These are phyloP conservation scores for Paspalum notatum DNA, from an alignment of 176 grass and related monocot genomes.

Conservation along the genomic window DNA sequence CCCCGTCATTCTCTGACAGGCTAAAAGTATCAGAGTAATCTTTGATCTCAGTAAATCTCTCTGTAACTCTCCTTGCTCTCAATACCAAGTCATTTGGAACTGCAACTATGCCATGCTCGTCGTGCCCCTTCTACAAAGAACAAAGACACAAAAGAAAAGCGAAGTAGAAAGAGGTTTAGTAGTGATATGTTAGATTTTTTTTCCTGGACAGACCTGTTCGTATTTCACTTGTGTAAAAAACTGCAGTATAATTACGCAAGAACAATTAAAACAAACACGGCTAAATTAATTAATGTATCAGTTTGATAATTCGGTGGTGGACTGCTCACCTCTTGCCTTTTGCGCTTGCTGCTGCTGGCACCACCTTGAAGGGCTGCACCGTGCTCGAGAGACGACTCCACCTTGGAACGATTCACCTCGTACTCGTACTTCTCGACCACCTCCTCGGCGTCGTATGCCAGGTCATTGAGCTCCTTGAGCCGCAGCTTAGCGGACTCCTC, in stretches of 20 bases:
- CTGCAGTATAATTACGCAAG: neutral
- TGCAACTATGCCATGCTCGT: neutral
- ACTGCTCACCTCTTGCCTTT: neutral
- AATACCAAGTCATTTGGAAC: constrained; percentile 11
- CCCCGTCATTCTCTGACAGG: constrained; percentile 7
- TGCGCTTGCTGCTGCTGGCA: neutral
- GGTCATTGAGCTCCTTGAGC: constrained; percentile 15
- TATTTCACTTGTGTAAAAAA: neutral
- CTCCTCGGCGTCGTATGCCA: constrained; percentile 13
- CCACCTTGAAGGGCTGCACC: neutral
- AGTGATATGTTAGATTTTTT: too few species aligned
- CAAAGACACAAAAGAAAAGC: too few species aligned
- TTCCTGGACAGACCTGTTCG: too few species aligned
- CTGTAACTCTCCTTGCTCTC: constrained; percentile 21
- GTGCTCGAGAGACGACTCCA: neutral
- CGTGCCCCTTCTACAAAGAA: neutral
- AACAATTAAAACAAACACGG: neutral
- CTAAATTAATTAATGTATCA: too few species aligned
- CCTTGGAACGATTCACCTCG: neutral
- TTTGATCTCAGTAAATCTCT: constrained; percentile 41
- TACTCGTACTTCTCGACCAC: constrained; percentile 27
- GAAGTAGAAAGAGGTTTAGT: too few species aligned
- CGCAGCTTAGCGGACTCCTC: constrained; percentile 13
- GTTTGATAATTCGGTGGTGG: neutral
- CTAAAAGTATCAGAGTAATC: constrained; percentile 9